These are phyloP conservation scores for Paramecium biaurelia DNA, from an alignment of 73 alveolate species.

Conservation along the genomic window DNA sequence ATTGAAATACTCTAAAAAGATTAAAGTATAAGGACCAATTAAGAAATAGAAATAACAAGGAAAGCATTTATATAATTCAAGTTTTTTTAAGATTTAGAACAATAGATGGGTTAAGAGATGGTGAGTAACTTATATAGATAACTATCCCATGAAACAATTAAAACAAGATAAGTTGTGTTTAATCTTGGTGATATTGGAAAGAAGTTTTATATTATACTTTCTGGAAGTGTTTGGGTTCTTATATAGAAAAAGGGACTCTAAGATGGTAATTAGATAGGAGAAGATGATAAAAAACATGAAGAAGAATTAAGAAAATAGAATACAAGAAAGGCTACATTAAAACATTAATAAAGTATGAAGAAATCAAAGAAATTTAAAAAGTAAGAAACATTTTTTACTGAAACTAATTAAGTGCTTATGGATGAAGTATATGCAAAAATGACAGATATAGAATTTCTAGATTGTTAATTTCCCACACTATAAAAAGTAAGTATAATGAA, in stretches of 20 bases:
- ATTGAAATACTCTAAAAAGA: not conserved
- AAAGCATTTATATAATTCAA: not conserved
- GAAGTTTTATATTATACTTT: constrained; percentile 22
- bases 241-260: not conserved
- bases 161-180: not conserved
- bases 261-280: not conserved
- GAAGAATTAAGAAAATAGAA: not conserved
- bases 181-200: constrained; percentile 35
- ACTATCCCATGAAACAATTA: not conserved
- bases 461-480: constrained; percentile 39
- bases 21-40: not conserved
- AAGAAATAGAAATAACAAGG: not conserved
- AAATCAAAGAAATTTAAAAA: not conserved
- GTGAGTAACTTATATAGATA: constrained; percentile 13
- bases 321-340: not conserved
- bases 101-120: constrained; percentile 33
- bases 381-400: not conserved
- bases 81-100: constrained; percentile 38
- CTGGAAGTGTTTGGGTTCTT: constrained; percentile 32
- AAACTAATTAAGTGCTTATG: not conserved
- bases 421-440: not conserved
- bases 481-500: constrained; percentile 73
- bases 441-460: constrained; percentile 29
- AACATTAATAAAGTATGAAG: not conserved
- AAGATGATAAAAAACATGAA: not conserved